phyloP scores from a whole-genome alignment of 2,329 filamentous ascomycete species.

The Orbilia ellipsospora region DNA sequence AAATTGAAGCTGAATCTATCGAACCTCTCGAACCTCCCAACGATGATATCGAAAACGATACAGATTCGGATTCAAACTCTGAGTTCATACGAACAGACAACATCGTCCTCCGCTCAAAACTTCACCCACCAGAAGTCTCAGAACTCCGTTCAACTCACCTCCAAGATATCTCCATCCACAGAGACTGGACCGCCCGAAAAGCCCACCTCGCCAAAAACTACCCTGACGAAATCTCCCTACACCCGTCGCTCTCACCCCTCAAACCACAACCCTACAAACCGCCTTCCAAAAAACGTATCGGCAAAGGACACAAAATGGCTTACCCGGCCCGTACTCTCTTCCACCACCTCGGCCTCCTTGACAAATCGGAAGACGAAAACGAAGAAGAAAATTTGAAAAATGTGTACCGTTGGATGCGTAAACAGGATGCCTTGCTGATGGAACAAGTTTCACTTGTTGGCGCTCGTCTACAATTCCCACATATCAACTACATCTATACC shows the following conservation, averaged over 20 bases:
- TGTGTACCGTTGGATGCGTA: conserved; percentile 12
- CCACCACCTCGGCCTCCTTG: conserved; percentile 30
- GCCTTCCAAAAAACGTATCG: not conserved
- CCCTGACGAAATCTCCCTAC: not conserved
- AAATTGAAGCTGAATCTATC: not conserved
- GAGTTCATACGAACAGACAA: conserved; percentile 10
- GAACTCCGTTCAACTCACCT: conserved; percentile 18
- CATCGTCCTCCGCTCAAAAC: conserved; percentile 18
- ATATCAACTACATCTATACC: conserved; percentile 17
- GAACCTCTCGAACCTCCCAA: not conserved
- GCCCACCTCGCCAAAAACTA: not conserved
- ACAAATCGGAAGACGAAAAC: not conserved
- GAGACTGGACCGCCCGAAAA: conserved; percentile 15
- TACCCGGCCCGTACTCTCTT: conserved; percentile 15
- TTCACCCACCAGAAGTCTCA: conserved; percentile 11
- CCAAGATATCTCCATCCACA: conserved; percentile 6
- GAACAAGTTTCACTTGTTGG: conserved; percentile 27
- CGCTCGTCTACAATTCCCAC: conserved; percentile 15
- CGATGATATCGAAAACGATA: not conserved
- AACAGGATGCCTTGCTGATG: conserved; percentile 21
- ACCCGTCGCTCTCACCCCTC: not conserved
- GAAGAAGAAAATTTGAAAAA: not conserved
- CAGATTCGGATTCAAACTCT: conserved; percentile 1
- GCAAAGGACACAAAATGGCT: not conserved
- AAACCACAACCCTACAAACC: not conserved